Evolutionary conservation across 129 eudicot genomes (phyloP).

Genomic region (Chrysanthemum lavandulifolium): DNA sequence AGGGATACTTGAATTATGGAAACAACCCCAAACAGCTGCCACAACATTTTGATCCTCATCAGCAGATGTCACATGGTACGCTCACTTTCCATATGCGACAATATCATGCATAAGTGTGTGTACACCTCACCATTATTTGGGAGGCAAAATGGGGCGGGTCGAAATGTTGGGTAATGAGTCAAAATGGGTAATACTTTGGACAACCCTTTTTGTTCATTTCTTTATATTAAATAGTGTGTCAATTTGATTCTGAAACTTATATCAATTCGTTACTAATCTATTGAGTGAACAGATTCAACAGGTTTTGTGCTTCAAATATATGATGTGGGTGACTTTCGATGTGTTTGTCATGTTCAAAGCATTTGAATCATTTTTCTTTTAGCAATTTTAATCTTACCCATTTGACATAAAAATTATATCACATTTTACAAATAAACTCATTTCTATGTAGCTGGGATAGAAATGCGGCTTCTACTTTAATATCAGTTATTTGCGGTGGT

Average conservation of each 20-base stretch:
- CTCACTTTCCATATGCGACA: background rate
- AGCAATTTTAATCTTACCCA: background rate
- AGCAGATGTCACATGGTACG: conserved; percentile 57
- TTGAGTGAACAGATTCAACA: background rate
- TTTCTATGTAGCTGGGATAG: no score
- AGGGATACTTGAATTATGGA: conserved; percentile 51
- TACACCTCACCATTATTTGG: background rate
- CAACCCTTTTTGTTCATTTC: background rate
- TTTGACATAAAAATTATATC: background rate
- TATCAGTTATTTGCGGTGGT: background rate
- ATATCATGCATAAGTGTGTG: background rate
- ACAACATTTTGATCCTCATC: conserved; percentile 62
- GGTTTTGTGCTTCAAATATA: background rate
- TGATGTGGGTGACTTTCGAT: background rate
- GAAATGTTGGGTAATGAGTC: background rate
- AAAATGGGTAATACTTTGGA: background rate
- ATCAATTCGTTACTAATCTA: background rate
- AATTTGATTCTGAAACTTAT: background rate
- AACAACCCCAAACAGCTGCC: conserved; percentile 46
- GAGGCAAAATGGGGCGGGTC: background rate
- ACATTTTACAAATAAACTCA: no score
- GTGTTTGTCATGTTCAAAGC: background rate
- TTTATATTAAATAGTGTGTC: background rate
- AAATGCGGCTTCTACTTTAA: no score
- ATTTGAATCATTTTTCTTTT: background rate